Conservation (phyloP, 331 rosid species). For the Malus hybrid region DNA sequence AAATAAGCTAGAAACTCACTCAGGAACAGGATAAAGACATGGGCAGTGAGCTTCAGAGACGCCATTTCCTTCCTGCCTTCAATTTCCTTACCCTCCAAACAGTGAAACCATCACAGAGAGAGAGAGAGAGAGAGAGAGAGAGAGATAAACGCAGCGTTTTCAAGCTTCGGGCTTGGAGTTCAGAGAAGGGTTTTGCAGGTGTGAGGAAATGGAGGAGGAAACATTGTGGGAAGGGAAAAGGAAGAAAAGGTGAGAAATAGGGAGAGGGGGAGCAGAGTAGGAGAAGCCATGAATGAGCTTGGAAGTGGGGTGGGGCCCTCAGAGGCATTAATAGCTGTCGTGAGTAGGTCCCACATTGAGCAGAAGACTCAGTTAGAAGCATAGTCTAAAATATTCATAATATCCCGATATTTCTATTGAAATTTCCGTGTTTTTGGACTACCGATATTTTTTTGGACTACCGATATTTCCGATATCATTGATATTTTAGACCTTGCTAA, state of each 20-base stretch:
- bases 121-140: no score
- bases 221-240: background rate
- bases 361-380: slow-evolving; percentile 5
- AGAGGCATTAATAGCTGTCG: slow-evolving; percentile 64
- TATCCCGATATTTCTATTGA: no score
- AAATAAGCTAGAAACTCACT: slow-evolving; percentile 37
- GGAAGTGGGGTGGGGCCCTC: slow-evolving; percentile 53
- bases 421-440: no score
- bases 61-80: slow-evolving; percentile 37
- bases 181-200: slow-evolving; percentile 12
- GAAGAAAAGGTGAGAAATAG: no score
- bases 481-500: no score
- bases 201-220: slow-evolving; percentile 3
- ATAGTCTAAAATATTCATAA: no score
- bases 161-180: slow-evolving; percentile 12
- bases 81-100: background rate
- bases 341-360: slow-evolving; percentile 40
- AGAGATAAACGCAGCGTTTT: background rate
- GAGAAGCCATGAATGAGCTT: slow-evolving; percentile 52
- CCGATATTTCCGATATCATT: no score
- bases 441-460: no score
- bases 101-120: background rate
- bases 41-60: slow-evolving; percentile 21
- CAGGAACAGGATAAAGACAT: slow-evolving; percentile 24
- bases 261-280: no score